A percentile compares a stretch with the other conserved stretches of the same genome.
Evolutionary conservation across 257 asterid species (phyloP).

Genomic region (Capsicum rhomboideum): DNA sequence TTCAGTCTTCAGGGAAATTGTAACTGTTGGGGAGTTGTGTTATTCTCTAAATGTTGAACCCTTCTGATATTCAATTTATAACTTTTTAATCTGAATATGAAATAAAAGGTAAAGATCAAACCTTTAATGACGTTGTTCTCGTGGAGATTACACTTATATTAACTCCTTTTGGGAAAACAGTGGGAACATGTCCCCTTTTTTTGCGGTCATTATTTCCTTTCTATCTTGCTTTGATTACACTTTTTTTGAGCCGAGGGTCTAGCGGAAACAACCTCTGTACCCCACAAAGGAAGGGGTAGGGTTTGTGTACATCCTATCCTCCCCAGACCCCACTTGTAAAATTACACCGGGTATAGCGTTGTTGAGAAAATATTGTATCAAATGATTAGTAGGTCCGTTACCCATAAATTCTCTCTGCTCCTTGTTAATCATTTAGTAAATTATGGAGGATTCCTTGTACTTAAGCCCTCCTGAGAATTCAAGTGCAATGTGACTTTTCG

Average conservation of each 20-base stretch:
- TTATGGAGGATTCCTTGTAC: not conserved
- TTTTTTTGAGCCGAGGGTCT: no score
- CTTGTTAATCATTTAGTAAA: not conserved
- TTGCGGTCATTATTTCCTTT: no score
- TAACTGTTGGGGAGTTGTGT: not conserved
- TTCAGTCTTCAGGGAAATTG: not conserved
- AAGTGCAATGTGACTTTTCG: not conserved
- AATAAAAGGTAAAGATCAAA: not conserved
- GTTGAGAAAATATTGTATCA: not conserved
- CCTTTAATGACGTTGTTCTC: not conserved
- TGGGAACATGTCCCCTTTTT: no score
- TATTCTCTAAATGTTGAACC: not conserved
- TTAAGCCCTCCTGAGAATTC: not conserved
- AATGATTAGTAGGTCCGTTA: not conserved
- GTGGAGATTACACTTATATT: not conserved
- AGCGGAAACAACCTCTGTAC: no score
- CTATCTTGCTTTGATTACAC: no score
- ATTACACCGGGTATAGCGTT: no score
- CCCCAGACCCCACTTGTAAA: no score
- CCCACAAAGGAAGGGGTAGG: no score
- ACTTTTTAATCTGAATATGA: not conserved
- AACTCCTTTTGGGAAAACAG: not conserved
- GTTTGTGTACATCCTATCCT: no score
- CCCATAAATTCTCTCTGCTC: not conserved
- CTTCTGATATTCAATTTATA: not conserved